A percentile compares a stretch with the other conserved stretches of the same genome.
Evolutionary conservation across 495 filamentous ascomycete species (phyloP).

Genomic region (Penicillium fimorum): DNA sequence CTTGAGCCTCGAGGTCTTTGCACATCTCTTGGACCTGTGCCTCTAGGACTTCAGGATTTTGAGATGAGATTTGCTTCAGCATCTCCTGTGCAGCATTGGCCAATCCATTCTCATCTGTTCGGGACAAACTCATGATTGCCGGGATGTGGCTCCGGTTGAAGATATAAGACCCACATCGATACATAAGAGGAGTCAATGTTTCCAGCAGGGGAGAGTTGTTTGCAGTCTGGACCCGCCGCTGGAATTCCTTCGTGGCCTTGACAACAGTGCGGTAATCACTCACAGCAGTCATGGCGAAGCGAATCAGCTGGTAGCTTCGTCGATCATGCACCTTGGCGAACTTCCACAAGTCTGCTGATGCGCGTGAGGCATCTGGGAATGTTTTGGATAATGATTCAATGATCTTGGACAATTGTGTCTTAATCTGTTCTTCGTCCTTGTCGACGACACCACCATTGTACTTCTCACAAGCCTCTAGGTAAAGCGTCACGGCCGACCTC

Average conservation of each 20-base stretch:
- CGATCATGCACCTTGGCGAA: constrained; percentile 92
- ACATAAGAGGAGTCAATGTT: constrained; percentile 78
- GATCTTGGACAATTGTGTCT: constrained; percentile 62
- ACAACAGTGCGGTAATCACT: constrained; percentile 89
- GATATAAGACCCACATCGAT: constrained; percentile 75
- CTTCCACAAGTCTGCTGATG: constrained; percentile 72
- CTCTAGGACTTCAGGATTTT: constrained; percentile 84
- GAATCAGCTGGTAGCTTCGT: constrained; percentile 83
- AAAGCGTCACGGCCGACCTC: constrained; percentile 65
- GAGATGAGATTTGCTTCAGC: constrained; percentile 85
- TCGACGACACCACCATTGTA: constrained; percentile 85
- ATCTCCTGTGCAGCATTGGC: constrained; percentile 82
- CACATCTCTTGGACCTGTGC: constrained; percentile 91
- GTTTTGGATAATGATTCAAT: constrained; percentile 68
- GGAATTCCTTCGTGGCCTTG: constrained; percentile 85
- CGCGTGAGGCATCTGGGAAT: constrained; percentile 68
- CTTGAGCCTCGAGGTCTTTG: constrained; percentile 74
- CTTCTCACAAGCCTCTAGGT: constrained; percentile 76
- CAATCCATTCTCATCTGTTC: constrained; percentile 74
- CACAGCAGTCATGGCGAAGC: constrained; percentile 78
- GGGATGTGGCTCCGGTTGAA: constrained; percentile 94
- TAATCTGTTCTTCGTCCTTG: constrained; percentile 64
- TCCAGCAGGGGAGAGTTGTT: constrained; percentile 63
- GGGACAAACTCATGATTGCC: constrained; percentile 80
- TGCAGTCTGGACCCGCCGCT: constrained; percentile 72